A percentile compares a stretch with the other conserved stretches of the same genome.
phyloP scores from a whole-genome alignment of 2,329 filamentous ascomycete species.

The Venturia effusa region DNA sequence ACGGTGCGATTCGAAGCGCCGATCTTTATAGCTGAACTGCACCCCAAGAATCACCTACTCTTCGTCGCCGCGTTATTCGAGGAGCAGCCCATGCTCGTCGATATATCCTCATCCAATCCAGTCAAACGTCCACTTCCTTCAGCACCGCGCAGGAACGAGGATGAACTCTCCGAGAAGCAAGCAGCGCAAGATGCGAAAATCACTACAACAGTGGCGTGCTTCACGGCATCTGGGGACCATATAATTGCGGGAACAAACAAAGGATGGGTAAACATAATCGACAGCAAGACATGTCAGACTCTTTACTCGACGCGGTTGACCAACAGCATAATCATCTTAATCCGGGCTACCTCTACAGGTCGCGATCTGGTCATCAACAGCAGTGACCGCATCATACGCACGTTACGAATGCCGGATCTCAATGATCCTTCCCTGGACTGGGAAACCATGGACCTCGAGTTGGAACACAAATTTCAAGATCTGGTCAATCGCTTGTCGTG shows the following conservation, averaged over 20 bases:
- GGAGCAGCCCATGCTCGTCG: conserved; percentile 80
- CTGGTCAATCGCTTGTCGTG: conserved; percentile 89
- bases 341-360: conserved; percentile 75
- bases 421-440: conserved; percentile 53
- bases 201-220: conserved; percentile 85
- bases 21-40: conserved; percentile 90
- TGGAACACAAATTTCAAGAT: conserved; percentile 98
- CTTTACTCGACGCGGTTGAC: conserved; percentile 87
- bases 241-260: conserved; percentile 91
- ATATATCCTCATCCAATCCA: conserved; percentile 59
- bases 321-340: conserved; percentile 74
- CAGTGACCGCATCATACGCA: conserved; percentile 88
- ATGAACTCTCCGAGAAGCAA: conserved; percentile 71
- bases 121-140: conserved; percentile 72
- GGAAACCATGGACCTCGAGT: conserved; percentile 76
- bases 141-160: conserved; percentile 61
- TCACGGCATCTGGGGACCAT: conserved; percentile 74
- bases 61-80: conserved; percentile 92
- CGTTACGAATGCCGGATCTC: conserved; percentile 76
- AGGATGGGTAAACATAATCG: conserved; percentile 92
- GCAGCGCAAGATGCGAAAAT: conserved; percentile 88
- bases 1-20: conserved; percentile 87
- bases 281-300: conserved; percentile 66
- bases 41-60: conserved; percentile 75
- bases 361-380: conserved; percentile 84